Evolutionary conservation across 2,329 filamentous ascomycete species (phyloP).

Genomic region (Cercospora sesami): DNA sequence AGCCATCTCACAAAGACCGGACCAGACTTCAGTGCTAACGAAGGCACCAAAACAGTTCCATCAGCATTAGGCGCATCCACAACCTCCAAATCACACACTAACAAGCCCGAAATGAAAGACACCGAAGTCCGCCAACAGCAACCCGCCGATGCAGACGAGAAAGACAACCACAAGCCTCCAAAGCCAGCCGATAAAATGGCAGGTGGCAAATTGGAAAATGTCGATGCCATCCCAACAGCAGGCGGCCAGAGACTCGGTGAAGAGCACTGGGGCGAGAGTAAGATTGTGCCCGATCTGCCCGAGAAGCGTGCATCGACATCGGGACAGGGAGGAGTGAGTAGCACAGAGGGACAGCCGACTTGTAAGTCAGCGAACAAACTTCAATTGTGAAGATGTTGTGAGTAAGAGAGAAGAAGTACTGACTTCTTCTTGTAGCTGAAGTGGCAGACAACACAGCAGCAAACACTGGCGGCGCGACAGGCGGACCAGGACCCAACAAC

Average conservation of each 20-base stretch:
- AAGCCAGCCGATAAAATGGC: constrained; percentile 18
- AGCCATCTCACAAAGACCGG: constrained; percentile 4
- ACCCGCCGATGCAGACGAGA: constrained; percentile 5
- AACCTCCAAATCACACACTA: constrained; percentile 4
- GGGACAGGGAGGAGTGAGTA: constrained; percentile 23
- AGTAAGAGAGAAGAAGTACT: not conserved
- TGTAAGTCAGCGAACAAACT: constrained; percentile 25
- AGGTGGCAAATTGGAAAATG: constrained; percentile 28
- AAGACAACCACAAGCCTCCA: constrained; percentile 19
- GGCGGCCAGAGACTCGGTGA: constrained; percentile 37
- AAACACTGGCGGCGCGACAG: constrained; percentile 31
- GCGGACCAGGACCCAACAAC: constrained; percentile 13
- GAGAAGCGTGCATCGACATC: constrained; percentile 9
- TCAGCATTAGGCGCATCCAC: not conserved
- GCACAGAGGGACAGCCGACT: constrained; percentile 32
- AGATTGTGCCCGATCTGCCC: constrained; percentile 37
- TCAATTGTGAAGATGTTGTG: not conserved
- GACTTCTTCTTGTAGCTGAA: not conserved
- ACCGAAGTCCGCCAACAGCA: not conserved
- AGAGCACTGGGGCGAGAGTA: constrained; percentile 41
- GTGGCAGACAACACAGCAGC: constrained; percentile 33
- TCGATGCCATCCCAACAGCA: constrained; percentile 36
- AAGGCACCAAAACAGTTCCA: constrained; percentile 5
- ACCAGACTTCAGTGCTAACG: constrained; percentile 13
- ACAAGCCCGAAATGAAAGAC: constrained; percentile 2